A percentile compares a stretch with the other conserved stretches of the same genome.
These are phyloP conservation scores for Zostera marina DNA, from an alignment of 116 monocot species.

Conservation along the genomic window DNA sequence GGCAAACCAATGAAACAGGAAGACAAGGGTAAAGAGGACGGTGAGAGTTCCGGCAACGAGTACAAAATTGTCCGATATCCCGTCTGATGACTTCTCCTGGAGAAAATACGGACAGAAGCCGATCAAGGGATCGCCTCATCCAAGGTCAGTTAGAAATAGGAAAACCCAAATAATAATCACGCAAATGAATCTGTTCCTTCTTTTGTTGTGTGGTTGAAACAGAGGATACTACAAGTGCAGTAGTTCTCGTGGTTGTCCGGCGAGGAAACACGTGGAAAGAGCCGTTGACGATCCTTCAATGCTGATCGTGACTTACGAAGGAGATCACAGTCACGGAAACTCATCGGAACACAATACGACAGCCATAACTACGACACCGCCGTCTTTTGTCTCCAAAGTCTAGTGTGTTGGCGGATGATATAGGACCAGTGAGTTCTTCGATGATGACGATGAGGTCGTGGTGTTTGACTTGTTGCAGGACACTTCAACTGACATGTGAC, in stretches of 20 bases:
- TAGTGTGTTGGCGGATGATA: neutral
- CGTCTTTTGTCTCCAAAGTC: neutral
- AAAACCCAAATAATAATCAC: no score
- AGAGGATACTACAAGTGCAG: constrained; percentile 81
- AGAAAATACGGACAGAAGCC: constrained; percentile 90
- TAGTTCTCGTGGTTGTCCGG: constrained; percentile 56
- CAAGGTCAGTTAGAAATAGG: constrained; percentile 26
- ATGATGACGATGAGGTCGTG: neutral
- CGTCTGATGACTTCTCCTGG: constrained; percentile 79
- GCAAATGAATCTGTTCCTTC: no score
- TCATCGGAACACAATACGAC: neutral
- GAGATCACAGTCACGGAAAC: constrained; percentile 41
- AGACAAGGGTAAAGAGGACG: constrained; percentile 44
- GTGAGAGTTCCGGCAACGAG: constrained; percentile 74
- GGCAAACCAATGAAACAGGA: constrained; percentile 27
- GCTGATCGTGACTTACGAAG: constrained; percentile 57
- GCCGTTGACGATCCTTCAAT: constrained; percentile 51
- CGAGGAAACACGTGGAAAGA: constrained; percentile 58
- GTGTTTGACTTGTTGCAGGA: neutral
- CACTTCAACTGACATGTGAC: no score
- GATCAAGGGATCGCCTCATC: constrained; percentile 78
- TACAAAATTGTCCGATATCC: constrained; percentile 61
- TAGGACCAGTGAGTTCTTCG: no score
- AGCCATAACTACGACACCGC: neutral
- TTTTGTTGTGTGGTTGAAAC: neutral